phyloP scores from a whole-genome alignment of 1,139 yeast genomes.

The Lodderomyces oxycetoniae region DNA sequence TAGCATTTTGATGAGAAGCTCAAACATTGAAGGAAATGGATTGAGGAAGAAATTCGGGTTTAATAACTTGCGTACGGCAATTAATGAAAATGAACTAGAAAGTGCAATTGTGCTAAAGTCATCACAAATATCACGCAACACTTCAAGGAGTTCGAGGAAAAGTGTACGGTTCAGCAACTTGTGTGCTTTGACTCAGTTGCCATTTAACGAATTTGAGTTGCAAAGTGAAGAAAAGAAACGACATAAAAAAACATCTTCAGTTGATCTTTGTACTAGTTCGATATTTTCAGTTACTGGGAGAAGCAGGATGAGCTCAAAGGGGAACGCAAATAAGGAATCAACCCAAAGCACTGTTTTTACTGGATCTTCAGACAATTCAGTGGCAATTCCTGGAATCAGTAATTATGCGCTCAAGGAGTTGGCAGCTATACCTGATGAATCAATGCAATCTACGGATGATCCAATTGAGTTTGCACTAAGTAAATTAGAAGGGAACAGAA shows the following conservation, averaged over 20 bases:
- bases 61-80: slow-evolving; percentile 25
- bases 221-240: not conserved
- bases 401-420: slow-evolving; percentile 60
- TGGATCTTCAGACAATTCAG: slow-evolving; percentile 27
- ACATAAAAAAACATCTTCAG: slow-evolving; percentile 8
- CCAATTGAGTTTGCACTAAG: slow-evolving; percentile 73
- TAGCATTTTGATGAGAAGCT: slow-evolving; percentile 15
- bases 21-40: slow-evolving; percentile 11
- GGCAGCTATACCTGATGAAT: slow-evolving; percentile 78
- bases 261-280: slow-evolving; percentile 33
- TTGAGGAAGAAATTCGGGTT: slow-evolving; percentile 38
- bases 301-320: slow-evolving; percentile 14
- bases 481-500: slow-evolving; percentile 69
- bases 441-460: slow-evolving; percentile 48
- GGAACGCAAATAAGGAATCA: slow-evolving; percentile 18
- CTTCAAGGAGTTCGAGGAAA: slow-evolving; percentile 12
- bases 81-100: slow-evolving; percentile 12
- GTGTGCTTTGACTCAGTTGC: slow-evolving; percentile 40
- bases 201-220: slow-evolving; percentile 25
- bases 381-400: slow-evolving; percentile 60
- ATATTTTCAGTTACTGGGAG: slow-evolving; percentile 32
- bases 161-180: slow-evolving; percentile 38
- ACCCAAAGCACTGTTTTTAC: slow-evolving; percentile 9
- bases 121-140: slow-evolving; percentile 6
- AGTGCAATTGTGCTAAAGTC: slow-evolving; percentile 21